These are phyloP conservation scores for Aspergillus sparsus DNA, from an alignment of 495 filamentous ascomycete genomes.

Conservation along the genomic window DNA sequence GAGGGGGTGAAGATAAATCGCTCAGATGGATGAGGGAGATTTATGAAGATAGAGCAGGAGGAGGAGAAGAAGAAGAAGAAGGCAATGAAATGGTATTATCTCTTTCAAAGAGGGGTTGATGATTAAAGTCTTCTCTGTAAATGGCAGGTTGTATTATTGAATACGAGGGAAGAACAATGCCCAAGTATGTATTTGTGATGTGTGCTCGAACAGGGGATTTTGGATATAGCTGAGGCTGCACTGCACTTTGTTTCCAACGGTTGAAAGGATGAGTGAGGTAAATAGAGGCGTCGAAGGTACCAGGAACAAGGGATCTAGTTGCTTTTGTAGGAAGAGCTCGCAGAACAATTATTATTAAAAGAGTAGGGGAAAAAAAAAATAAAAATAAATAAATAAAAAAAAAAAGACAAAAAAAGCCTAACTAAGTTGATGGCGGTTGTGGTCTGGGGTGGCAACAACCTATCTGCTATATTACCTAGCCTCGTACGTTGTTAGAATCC, in stretches of 20 bases:
- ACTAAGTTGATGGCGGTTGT: conserved; percentile 1
- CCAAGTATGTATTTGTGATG: too few relatives aligned
- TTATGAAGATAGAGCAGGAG: not conserved
- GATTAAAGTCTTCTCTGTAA: too few relatives aligned
- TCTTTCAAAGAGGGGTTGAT: too few relatives aligned
- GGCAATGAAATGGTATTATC: not conserved
- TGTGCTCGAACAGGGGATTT: too few relatives aligned
- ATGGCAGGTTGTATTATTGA: not conserved
- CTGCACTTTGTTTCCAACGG: too few relatives aligned
- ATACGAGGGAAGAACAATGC: too few relatives aligned
- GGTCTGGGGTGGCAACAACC: conserved; percentile 4
- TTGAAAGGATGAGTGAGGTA: not conserved
- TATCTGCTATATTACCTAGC: not conserved
- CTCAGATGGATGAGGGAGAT: conserved; percentile 11
- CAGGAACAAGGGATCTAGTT: conserved; percentile 18
- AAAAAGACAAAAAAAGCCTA: not conserved
- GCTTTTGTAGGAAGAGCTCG: conserved; percentile 18
- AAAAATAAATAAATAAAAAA: not conserved
- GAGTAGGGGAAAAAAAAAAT: conserved; percentile 7
- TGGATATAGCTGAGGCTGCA: too few relatives aligned
- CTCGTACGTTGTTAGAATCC: not conserved
- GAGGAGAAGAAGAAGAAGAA: conserved; percentile 7
- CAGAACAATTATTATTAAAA: not conserved
- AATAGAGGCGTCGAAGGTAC: not conserved
- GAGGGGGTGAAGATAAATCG: conserved; percentile 17